Conservation (phyloP, 345 rosid genomes). For the Rhizophora apiculata region DNA sequence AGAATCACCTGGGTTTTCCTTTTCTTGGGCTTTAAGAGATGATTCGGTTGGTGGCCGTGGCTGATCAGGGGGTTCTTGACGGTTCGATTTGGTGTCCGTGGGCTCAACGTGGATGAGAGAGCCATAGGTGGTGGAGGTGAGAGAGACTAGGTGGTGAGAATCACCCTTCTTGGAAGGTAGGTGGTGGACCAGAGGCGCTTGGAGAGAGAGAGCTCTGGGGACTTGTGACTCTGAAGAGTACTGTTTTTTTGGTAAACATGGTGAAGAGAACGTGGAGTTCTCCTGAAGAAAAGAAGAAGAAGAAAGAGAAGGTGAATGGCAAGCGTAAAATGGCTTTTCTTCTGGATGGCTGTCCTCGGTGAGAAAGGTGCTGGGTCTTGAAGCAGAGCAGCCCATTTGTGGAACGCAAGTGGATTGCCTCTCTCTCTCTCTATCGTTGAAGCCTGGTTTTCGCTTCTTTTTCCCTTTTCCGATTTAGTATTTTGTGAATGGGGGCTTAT, state of each 20-base stretch:
- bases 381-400: constrained; percentile 78
- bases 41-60: constrained; percentile 21
- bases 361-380: constrained; percentile 35
- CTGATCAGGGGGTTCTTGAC: constrained; percentile 24
- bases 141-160: constrained; percentile 78
- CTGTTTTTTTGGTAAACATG: constrained; percentile 21
- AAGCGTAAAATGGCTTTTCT: constrained; percentile 8
- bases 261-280: constrained; percentile 20
- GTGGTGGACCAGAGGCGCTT: constrained; percentile 75
- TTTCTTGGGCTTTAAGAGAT: background rate
- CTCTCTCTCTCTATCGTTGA: constrained; percentile 8
- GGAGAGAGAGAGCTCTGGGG: constrained; percentile 55
- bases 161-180: constrained; percentile 85
- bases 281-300: constrained; percentile 27
- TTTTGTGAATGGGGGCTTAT: background rate
- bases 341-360: constrained; percentile 11
- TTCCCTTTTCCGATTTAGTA: background rate
- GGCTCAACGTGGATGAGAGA: constrained; percentile 57
- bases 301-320: constrained; percentile 5
- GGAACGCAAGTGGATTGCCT: background rate
- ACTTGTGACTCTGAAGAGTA: constrained; percentile 17
- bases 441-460: background rate
- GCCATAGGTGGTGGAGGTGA: constrained; percentile 83
- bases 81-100: constrained; percentile 10
- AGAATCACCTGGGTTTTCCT: constrained; percentile 23